Percentiles rank a stretch among this genome's conserved stretches.
These are phyloP conservation scores for Isoetes engelmannii DNA, from an alignment of 83 land plant species.

Conservation along the genomic window DNA sequence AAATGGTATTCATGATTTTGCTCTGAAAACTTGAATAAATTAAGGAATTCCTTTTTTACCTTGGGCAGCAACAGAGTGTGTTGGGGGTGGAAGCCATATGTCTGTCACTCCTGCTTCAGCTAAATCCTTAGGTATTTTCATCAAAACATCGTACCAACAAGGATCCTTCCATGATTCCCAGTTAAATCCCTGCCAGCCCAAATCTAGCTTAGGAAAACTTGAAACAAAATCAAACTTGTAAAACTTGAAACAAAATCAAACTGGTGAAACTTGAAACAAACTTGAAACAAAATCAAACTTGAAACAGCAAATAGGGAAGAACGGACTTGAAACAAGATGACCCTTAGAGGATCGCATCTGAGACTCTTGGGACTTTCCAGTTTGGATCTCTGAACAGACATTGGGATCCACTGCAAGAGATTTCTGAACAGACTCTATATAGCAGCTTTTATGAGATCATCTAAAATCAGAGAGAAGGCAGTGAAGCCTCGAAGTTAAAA, in stretches of 20 bases:
- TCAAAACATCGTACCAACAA: constrained; percentile 30
- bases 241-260: not conserved
- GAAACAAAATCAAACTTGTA: not conserved
- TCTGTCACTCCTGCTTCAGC: constrained; percentile 30
- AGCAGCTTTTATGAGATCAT: too few relatives aligned
- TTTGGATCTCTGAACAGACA: too few relatives aligned
- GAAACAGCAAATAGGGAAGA: not conserved
- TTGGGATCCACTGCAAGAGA: too few relatives aligned
- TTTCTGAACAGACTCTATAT: too few relatives aligned
- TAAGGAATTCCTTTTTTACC: not conserved
- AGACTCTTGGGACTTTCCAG: not conserved
- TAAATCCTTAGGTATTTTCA: constrained; percentile 17
- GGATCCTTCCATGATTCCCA: constrained; percentile 26
- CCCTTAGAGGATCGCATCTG: constrained; percentile 23
- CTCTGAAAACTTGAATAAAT: not conserved
- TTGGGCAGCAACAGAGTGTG: constrained; percentile 26
- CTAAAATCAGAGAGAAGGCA: too few relatives aligned
- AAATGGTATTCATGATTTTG: too few relatives aligned
- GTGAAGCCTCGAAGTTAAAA: too few relatives aligned
- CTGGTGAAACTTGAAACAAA: not conserved
- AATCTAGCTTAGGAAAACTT: not conserved
- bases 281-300: not conserved
- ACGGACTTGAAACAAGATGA: constrained; percentile 32
- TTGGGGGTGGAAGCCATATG: constrained; percentile 34
- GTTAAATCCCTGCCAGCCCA: constrained; percentile 14